phyloP scores from a whole-genome alignment of 192 early-diverging fungal genomes.

The Podila minutissima region DNA sequence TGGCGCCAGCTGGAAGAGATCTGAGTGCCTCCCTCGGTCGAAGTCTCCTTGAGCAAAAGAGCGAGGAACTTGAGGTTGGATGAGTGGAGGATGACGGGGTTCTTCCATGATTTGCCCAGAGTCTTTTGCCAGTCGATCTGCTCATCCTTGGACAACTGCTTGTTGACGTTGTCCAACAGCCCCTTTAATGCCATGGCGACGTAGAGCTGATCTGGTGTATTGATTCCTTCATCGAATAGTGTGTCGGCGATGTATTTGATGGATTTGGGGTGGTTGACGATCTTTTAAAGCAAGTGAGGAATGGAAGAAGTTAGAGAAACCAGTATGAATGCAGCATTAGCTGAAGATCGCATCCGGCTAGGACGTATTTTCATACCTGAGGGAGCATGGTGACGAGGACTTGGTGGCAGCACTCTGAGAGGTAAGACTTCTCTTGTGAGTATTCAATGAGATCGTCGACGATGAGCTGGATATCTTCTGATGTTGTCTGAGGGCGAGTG shows the following conservation, averaged over 20 bases:
- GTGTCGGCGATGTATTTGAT: slow-evolving; percentile 55
- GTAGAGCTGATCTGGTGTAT: slow-evolving; percentile 64
- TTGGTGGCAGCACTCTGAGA: slow-evolving; percentile 80
- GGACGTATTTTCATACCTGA: slow-evolving; percentile 47
- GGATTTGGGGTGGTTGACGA: slow-evolving; percentile 35
- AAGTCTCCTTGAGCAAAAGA: slow-evolving; percentile 43
- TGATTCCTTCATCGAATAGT: slow-evolving; percentile 54
- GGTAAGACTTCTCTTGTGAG: slow-evolving; percentile 79
- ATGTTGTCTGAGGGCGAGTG: slow-evolving; percentile 65
- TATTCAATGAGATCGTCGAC: slow-evolving; percentile 74
- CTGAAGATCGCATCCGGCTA: too few relatives aligned
- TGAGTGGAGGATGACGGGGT: slow-evolving; percentile 34
- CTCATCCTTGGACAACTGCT: slow-evolving; percentile 26
- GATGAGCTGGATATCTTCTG: slow-evolving; percentile 78
- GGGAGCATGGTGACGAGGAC: slow-evolving; percentile 70
- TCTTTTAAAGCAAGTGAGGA: slow-evolving; percentile 4
- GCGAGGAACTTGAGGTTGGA: slow-evolving; percentile 47
- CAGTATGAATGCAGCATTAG: not conserved
- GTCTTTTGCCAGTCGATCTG: slow-evolving; percentile 44
- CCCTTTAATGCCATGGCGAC: slow-evolving; percentile 58
- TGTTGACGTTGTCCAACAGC: slow-evolving; percentile 43
- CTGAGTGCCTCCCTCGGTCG: slow-evolving; percentile 52
- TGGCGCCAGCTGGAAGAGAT: slow-evolving; percentile 72
- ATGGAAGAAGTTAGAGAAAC: not conserved
- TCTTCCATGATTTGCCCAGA: slow-evolving; percentile 52